Evolutionary conservation across 176 grass and related monocot species (phyloP).

Genomic region (Raddia guianensis): DNA sequence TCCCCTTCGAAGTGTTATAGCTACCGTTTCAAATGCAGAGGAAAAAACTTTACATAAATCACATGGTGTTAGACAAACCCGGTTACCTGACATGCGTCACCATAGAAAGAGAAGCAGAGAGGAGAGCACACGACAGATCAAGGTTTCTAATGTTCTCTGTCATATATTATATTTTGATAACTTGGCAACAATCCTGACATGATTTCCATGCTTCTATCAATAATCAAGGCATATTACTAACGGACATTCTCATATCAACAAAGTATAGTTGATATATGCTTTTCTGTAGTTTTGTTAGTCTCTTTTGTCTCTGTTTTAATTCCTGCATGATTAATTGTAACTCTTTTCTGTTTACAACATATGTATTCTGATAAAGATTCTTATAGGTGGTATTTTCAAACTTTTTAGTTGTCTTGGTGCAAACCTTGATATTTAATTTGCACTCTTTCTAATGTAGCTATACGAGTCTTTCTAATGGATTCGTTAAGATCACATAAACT

Average conservation of each 20-base stretch:
- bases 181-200: background rate
- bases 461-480: background rate
- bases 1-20: conserved; percentile 80
- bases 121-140: conserved; percentile 46
- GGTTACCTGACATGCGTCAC: conserved; percentile 45
- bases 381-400: background rate
- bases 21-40: conserved; percentile 56
- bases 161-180: conserved; percentile 22
- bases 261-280: background rate
- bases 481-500: background rate
- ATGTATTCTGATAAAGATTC: background rate
- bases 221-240: conserved; percentile 21
- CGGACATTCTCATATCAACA: conserved; percentile 7
- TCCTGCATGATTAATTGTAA: background rate
- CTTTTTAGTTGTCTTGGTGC: background rate
- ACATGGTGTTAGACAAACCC: conserved; percentile 30
- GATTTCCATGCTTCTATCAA: background rate
- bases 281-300: background rate
- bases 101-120: conserved; percentile 60
- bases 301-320: conserved; percentile 15
- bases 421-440: background rate
- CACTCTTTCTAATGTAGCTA: background rate
- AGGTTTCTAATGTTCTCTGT: conserved; percentile 47
- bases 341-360: conserved; percentile 16
- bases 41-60: conserved; percentile 45